Evolutionary conservation across 2,329 filamentous ascomycete genomes (phyloP), one percentile per base, ranked within the genome.

Genomic region (Didymellaceae sp.): DNA sequence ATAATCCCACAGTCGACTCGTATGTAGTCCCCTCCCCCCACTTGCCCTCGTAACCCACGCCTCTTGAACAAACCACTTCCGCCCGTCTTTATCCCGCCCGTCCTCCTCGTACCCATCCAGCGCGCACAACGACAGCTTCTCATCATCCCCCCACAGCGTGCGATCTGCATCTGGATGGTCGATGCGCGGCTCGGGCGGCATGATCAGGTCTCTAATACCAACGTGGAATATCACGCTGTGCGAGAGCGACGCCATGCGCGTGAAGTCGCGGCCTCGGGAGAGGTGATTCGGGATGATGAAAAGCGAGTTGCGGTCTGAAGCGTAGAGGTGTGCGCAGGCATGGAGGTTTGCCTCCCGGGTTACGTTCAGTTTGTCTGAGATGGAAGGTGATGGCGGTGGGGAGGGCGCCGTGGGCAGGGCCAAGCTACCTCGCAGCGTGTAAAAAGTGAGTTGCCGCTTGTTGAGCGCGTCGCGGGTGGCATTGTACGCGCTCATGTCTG

Each of bases 311-410:
- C 78, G 76, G 57, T 84, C 82, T 25, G 78, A 80, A 0, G 81
- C 78, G 59, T 83, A 85, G 33, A 84, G 70, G 63, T 85, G 82
- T 3, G 80, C 81, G 57, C 79, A 82, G 1, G 81, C 78, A 55
- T 84, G 82, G 14, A 85, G 65, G 55, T 85, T 85, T 24, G 80
- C 62, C 24, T 61, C 63, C 31, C 58, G 24, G 2, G 62, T 62
- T 5, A 63, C 26, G 1, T 40, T 28, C 3, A 11, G 16, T n/a
- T 33, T 20, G 1, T 40, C 43, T 7, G 44, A 30, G 6, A 4
- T 20, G 1, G 59, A 58, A 9, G 62, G 63, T 41, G 55, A 62
- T 11, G 64, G 64, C 5, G 65, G 59, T 11, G 62, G 63, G 43
- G 55, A 62, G 9, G 64, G 64, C 5, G 65, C 59, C 2, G 62